Conservation (phyloP, 2,329 filamentous ascomycete genomes). For the Exophiala spinifera region DNA sequence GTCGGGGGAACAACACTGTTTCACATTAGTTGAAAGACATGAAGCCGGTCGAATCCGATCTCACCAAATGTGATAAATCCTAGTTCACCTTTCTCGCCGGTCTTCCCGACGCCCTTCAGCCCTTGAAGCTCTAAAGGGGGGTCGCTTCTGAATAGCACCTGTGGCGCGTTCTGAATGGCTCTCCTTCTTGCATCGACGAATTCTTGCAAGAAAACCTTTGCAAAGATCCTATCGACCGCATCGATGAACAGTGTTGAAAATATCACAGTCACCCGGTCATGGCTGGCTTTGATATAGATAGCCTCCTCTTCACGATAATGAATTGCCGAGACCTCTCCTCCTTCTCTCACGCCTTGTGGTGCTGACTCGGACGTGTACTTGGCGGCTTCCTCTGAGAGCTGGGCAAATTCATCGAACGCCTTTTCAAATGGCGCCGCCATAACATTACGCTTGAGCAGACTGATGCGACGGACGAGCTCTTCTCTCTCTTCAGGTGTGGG, state of each 20-base stretch:
- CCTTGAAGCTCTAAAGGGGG: slow-evolving; percentile 87
- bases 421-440: slow-evolving; percentile 99
- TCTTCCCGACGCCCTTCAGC: slow-evolving; percentile 74
- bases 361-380: slow-evolving; percentile 93
- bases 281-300: slow-evolving; percentile 96
- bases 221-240: slow-evolving; percentile 95
- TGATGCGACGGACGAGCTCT: slow-evolving; percentile 80
- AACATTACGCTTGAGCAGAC: slow-evolving; percentile 92
- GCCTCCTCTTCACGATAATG: slow-evolving; percentile 99
- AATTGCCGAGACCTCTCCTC: slow-evolving; percentile 89
- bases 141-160: slow-evolving; percentile 94
- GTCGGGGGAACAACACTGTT: slow-evolving; percentile 83
- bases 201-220: slow-evolving; percentile 97
- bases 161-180: slow-evolving; percentile 96
- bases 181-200: slow-evolving; percentile 94
- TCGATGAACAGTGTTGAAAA: slow-evolving; percentile 98
- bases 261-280: slow-evolving; percentile 96
- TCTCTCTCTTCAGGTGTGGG: slow-evolving; percentile 80
- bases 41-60: slow-evolving; percentile 27
- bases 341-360: slow-evolving; percentile 83
- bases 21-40: slow-evolving; percentile 37
- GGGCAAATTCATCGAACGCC: slow-evolving; percentile 89
- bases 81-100: slow-evolving; percentile 71
- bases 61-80: slow-evolving; percentile 97
- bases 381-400: slow-evolving; percentile 79